Evolutionary conservation across 2,329 filamentous ascomycete species (phyloP).

Genomic region (Sclerotinia glacialis): DNA sequence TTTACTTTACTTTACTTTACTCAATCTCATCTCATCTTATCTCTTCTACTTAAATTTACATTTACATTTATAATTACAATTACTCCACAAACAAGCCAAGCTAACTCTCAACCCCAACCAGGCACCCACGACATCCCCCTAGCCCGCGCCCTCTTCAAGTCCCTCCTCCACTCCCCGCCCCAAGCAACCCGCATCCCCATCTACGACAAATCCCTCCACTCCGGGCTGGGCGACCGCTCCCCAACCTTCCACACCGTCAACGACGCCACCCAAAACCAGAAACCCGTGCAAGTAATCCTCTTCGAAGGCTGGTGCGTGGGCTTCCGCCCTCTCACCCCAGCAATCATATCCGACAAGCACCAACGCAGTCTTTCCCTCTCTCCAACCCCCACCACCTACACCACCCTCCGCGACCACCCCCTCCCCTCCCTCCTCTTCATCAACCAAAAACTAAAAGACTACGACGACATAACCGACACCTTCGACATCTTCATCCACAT

Average conservation of each 20-base stretch:
- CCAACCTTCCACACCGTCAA: slow-evolving; percentile 51
- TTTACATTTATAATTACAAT: too few relatives aligned
- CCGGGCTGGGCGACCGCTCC: slow-evolving; percentile 61
- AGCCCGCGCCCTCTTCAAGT: slow-evolving; percentile 51
- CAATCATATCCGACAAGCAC: slow-evolving; percentile 47
- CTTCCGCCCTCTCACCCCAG: slow-evolving; percentile 54
- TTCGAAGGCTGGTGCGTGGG: slow-evolving; percentile 75
- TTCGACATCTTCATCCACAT: slow-evolving; percentile 63
- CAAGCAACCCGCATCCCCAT: slow-evolving; percentile 51
- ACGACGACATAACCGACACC: slow-evolving; percentile 57
- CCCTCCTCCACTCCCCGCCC: slow-evolving; percentile 47
- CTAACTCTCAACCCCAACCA: slow-evolving; percentile 49
- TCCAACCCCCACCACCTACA: slow-evolving; percentile 34
- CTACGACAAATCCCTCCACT: slow-evolving; percentile 65
- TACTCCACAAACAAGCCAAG: not conserved
- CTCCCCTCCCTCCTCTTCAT: slow-evolving; percentile 56
- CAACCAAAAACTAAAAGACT: slow-evolving; percentile 56
- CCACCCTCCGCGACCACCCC: slow-evolving; percentile 46
- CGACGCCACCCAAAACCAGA: slow-evolving; percentile 26
- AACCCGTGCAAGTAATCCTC: slow-evolving; percentile 51
- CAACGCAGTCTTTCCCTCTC: slow-evolving; percentile 24
- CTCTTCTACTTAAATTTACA: not conserved
- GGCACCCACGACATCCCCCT: slow-evolving; percentile 63
- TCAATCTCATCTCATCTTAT: not conserved
- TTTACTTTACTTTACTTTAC: not conserved